Conservation (phyloP, 1,284 basidiomycete species). For the Omphalotus olearius region DNA sequence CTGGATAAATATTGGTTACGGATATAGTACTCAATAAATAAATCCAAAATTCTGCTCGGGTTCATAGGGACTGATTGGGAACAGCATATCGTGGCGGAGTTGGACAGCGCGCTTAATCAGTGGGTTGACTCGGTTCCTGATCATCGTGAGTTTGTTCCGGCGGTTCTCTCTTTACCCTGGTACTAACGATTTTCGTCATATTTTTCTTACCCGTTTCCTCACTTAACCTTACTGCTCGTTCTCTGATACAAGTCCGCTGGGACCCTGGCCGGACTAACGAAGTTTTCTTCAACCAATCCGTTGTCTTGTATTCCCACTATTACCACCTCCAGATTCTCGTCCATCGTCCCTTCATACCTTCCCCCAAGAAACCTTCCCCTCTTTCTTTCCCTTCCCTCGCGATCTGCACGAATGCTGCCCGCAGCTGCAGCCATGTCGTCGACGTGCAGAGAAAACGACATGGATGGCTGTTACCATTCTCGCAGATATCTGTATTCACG, state of each 20-base stretch:
- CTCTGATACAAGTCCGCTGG: slow-evolving; percentile 54
- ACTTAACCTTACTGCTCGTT: neutral
- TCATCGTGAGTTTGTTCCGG: slow-evolving; percentile 39
- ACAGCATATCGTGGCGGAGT: slow-evolving; percentile 66
- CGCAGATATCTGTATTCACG: slow-evolving; percentile 50
- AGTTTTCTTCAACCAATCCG: slow-evolving; percentile 68
- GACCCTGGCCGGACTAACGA: slow-evolving; percentile 61
- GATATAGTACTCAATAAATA: slow-evolving; percentile 68
- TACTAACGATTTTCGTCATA: neutral
- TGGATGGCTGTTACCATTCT: slow-evolving; percentile 28
- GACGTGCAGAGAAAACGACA: slow-evolving; percentile 46
- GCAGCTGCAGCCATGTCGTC: slow-evolving; percentile 72
- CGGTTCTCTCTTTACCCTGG: neutral
- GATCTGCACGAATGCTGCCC: slow-evolving; percentile 81
- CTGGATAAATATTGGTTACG: neutral
- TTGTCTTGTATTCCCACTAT: slow-evolving; percentile 60
- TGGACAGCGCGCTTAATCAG: slow-evolving; percentile 73
- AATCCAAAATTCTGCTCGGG: slow-evolving; percentile 54
- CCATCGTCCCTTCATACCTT: slow-evolving; percentile 80
- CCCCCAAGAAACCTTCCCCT: slow-evolving; percentile 51
- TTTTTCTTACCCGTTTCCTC: neutral
- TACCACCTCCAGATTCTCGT: slow-evolving; percentile 77
- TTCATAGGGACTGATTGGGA: slow-evolving; percentile 62
- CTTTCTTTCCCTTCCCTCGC: slow-evolving; percentile 70
- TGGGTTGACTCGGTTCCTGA: slow-evolving; percentile 75